These are phyloP conservation scores for Lactarius evosmus DNA, from an alignment of 768 basidiomycete genomes.

Conservation along the genomic window DNA sequence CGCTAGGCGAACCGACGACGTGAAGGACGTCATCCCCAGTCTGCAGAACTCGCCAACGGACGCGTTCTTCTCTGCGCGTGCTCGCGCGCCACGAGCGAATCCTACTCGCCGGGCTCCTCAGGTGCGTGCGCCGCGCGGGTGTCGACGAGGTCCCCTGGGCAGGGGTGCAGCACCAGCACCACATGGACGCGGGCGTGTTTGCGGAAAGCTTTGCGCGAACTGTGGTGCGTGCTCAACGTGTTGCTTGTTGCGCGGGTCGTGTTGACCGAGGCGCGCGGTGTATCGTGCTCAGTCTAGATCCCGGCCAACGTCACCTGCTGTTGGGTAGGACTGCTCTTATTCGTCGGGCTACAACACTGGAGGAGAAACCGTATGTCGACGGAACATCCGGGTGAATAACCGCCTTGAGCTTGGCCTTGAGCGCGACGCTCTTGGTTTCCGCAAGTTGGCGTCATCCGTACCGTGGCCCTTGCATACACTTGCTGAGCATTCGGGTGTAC, in stretches of 20 bases:
- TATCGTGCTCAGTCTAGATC: conserved; percentile 77
- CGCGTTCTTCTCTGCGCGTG: conserved; percentile 71
- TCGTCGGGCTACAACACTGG: too few species aligned
- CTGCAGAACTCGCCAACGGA: conserved; percentile 93
- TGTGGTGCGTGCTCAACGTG: conserved; percentile 69
- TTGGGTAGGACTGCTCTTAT: too few species aligned
- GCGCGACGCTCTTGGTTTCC: too few species aligned
- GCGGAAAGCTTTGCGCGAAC: conserved; percentile 55
- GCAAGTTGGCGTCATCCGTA: too few species aligned
- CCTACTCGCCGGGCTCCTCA: conserved; percentile 78
- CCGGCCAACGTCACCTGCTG: too few species aligned
- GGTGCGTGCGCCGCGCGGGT: conserved; percentile 79
- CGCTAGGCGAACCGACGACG: conserved; percentile 58
- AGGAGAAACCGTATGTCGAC: too few species aligned
- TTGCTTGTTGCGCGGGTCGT: conserved; percentile 75
- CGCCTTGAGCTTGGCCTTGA: too few species aligned
- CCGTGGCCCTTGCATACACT: too few species aligned
- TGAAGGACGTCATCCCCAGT: conserved; percentile 71
- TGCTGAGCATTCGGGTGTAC: too few species aligned
- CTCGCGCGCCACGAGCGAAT: conserved; percentile 86
- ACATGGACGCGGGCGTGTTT: conserved; percentile 64
- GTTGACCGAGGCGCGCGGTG: conserved; percentile 71
- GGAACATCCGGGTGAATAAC: too few species aligned
- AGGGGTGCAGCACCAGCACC: conserved; percentile 76
- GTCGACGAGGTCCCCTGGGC: conserved; percentile 86